Conservation (phyloP, 371 early-diverging fungal genomes). For the Rhizopus arrhizus region DNA sequence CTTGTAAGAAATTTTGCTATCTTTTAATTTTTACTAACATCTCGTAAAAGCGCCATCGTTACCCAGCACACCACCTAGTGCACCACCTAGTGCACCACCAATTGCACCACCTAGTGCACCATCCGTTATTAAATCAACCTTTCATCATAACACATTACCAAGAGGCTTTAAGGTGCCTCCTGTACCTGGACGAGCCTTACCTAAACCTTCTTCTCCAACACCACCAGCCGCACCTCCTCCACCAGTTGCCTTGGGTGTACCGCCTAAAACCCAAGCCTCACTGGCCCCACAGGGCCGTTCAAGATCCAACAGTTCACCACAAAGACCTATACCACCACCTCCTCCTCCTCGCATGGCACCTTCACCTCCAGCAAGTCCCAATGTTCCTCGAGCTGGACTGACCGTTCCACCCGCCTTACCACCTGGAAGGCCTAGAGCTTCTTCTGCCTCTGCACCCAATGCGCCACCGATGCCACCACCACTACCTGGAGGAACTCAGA, state of each 20-base stretch:
- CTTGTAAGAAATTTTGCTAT: constrained; percentile 1
- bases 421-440: constrained; percentile 41
- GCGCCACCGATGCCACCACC: constrained; percentile 26
- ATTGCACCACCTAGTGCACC: constrained; percentile 6
- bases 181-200: constrained; percentile 8
- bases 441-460: constrained; percentile 25
- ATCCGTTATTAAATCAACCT: constrained; percentile 7
- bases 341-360: constrained; percentile 37
- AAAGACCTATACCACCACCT: constrained; percentile 42
- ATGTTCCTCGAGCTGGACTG: constrained; percentile 5
- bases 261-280: constrained; percentile 28
- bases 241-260: constrained; percentile 20
- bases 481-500: neutral
- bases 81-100: constrained; percentile 20
- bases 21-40: neutral
- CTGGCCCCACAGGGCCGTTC: constrained; percentile 38
- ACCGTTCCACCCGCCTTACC: constrained; percentile 45
- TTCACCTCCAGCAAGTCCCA: constrained; percentile 35
- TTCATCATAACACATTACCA: constrained; percentile 34
- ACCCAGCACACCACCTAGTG: constrained; percentile 18
- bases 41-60: constrained; percentile 6
- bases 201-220: neutral
- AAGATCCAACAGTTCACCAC: constrained; percentile 50
- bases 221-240: constrained; percentile 23
- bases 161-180: constrained; percentile 45